Evolutionary conservation across 306 rosid genomes (phyloP).

Genomic region (barrel medic (Medicago truncatula)): DNA sequence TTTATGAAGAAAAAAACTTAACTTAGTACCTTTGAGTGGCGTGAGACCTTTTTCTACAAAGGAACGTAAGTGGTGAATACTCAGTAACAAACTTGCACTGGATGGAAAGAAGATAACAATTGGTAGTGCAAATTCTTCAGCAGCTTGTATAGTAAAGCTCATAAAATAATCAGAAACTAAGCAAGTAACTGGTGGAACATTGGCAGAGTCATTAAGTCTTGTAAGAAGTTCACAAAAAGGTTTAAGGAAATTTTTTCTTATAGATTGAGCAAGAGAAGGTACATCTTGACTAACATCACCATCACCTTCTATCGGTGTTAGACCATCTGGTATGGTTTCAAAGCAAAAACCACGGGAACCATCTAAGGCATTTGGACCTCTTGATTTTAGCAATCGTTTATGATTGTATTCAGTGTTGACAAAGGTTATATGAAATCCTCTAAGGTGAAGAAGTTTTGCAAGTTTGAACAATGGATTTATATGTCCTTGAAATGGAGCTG

Average conservation of each 20-base stretch:
- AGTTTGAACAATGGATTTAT: not conserved
- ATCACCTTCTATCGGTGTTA: not conserved
- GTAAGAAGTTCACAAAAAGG: conserved; percentile 20
- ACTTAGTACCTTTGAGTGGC: not conserved
- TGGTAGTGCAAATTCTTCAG: not conserved
- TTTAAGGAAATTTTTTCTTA: not conserved
- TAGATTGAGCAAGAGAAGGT: conserved; percentile 33
- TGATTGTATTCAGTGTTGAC: not conserved
- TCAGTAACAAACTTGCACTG: not conserved
- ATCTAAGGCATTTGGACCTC: not conserved
- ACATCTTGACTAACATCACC: not conserved
- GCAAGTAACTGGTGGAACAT: conserved; percentile 16
- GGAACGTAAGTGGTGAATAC: not conserved
- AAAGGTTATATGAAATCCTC: not conserved
- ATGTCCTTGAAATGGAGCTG: not conserved
- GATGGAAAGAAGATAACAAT: not conserved
- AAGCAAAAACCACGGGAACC: not conserved
- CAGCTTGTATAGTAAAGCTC: not conserved
- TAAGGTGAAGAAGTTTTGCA: not conserved
- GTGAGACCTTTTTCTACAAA: not conserved
- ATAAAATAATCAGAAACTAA: not conserved
- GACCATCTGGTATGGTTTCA: conserved; percentile 37
- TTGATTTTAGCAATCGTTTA: not conserved
- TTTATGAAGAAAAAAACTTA: no score
- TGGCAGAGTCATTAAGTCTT: conserved; percentile 21